phyloP scores from a whole-genome alignment of 2,329 filamentous ascomycete genomes.

The Rhytidhysteron rufulum region DNA sequence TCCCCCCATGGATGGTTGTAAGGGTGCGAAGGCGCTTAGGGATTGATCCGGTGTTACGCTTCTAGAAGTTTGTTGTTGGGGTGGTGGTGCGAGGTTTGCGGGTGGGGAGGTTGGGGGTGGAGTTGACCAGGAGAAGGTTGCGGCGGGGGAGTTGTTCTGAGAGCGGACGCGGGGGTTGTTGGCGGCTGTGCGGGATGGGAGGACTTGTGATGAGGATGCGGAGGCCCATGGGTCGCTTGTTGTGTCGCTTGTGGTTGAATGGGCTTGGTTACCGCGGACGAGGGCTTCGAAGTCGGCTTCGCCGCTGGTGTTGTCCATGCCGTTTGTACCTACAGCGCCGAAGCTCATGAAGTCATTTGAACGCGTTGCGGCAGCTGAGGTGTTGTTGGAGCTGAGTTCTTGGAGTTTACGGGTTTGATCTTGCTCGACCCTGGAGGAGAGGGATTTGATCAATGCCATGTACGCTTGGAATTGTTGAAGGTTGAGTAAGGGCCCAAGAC shows the following conservation, averaged over 20 bases:
- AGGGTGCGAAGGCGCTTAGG: slow-evolving; percentile 31
- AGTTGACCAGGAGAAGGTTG: slow-evolving; percentile 46
- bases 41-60: slow-evolving; percentile 52
- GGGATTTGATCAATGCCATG: slow-evolving; percentile 79
- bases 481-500: slow-evolving; percentile 81
- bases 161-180: slow-evolving; percentile 19
- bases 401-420: slow-evolving; percentile 87
- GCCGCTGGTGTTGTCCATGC: slow-evolving; percentile 52
- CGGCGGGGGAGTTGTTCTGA: slow-evolving; percentile 27
- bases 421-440: slow-evolving; percentile 77
- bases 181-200: slow-evolving; percentile 31
- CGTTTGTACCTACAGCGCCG: slow-evolving; percentile 54
- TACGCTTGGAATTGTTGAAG: slow-evolving; percentile 81
- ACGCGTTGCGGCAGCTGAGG: slow-evolving; percentile 46
- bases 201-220: slow-evolving; percentile 24
- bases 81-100: slow-evolving; percentile 20
- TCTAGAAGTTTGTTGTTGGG: slow-evolving; percentile 27
- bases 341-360: slow-evolving; percentile 69
- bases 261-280: slow-evolving; percentile 62
- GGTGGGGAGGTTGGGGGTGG: slow-evolving; percentile 33
- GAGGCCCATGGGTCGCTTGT: slow-evolving; percentile 41
- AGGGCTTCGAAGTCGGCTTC: slow-evolving; percentile 80
- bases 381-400: slow-evolving; percentile 65
- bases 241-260: slow-evolving; percentile 34
- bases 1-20: slow-evolving; percentile 31